phyloP scores from a whole-genome alignment of 2,329 filamentous ascomycete genomes.

The Purpureocillium takamizusanense region DNA sequence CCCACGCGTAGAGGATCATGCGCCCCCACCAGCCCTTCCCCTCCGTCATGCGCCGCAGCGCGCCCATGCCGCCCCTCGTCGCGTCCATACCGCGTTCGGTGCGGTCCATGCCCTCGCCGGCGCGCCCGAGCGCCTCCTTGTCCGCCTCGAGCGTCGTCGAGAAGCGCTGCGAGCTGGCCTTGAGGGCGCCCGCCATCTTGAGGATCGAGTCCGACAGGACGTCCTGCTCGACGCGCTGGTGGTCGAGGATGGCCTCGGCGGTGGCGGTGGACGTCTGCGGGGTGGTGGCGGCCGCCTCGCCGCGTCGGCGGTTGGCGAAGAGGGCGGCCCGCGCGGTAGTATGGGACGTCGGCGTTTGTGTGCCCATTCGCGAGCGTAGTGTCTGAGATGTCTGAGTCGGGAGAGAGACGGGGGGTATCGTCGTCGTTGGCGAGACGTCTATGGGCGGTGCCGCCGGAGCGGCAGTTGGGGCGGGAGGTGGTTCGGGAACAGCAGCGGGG shows the following conservation, averaged over 20 bases:
- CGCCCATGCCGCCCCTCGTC: slow-evolving; percentile 68
- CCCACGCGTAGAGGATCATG: slow-evolving; percentile 75
- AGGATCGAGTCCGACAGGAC: slow-evolving; percentile 73
- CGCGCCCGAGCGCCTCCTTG: slow-evolving; percentile 62
- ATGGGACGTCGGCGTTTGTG: slow-evolving; percentile 15
- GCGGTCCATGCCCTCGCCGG: slow-evolving; percentile 66
- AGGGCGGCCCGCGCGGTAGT: slow-evolving; percentile 32
- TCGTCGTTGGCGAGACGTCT: slow-evolving; percentile 5
- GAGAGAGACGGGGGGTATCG: slow-evolving; percentile 2
- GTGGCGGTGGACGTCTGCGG: slow-evolving; percentile 36
- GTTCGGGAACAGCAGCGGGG: slow-evolving; percentile 3
- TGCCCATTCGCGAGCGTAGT: slow-evolving; percentile 22
- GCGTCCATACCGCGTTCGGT: slow-evolving; percentile 69
- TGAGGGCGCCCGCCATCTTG: slow-evolving; percentile 68
- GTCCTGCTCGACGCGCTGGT: slow-evolving; percentile 77
- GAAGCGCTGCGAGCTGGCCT: slow-evolving; percentile 65
- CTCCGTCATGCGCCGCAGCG: slow-evolving; percentile 71
- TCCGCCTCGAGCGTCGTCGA: slow-evolving; percentile 60
- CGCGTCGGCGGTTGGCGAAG: slow-evolving; percentile 27
- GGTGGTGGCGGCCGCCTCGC: slow-evolving; percentile 18
- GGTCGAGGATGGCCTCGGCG: slow-evolving; percentile 64
- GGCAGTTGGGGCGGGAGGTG: slow-evolving; percentile 3
- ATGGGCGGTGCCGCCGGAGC: neutral
- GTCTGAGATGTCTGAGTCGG: slow-evolving; percentile 23
- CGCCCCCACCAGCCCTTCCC: slow-evolving; percentile 81